Evolutionary conservation across 768 basidiomycete species (phyloP), one percentile per base, ranked within the genome.

Genomic region (Mycena metata): DNA sequence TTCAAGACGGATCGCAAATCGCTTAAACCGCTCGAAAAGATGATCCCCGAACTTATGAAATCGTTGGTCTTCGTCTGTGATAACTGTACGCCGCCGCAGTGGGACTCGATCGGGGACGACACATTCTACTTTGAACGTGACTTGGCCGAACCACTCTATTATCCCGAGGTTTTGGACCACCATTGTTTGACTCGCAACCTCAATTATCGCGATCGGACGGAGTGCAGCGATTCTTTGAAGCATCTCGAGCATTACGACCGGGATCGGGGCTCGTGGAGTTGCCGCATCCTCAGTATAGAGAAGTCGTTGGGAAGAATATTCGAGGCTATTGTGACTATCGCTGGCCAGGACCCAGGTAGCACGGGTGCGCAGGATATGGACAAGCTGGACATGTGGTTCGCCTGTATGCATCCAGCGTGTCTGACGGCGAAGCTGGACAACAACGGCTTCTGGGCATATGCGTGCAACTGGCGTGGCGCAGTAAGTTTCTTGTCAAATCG

Each of bases 241-340:
- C 60, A 61, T 21, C 60, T 61, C 24, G 50, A 41, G 12, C 15
- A 51, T 33, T 63, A 46, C 43, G 52, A 63, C 23, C 61, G 61
- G 16, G 61, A 63, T 43, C 61, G 61, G 12, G 41, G n/a, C 2
- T n/a, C 43, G 6, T 63, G 61, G 61, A 63, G 55, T 30, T 55
- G 51, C 16, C 61, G 61, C 49, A 63, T 63, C 33, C 61, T 63
- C 43, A 54, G 26, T 16, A 43, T 63, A 12, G 61, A 63, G n/a
- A 63, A 45, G 61, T 63, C 51, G 1, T 30, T 63, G 2, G 61
- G 61, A 19, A 33, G 42, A 17, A 63, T 54, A 54, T 63, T 63
- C 42, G 41, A 43, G 36, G 42, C 51, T 15, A 36, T 55, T 16
- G 43, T 55, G 11, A 55, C 42, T 3, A 17, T 55, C 42, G 61